Conservation (phyloP, 1,284 basidiomycete genomes). For the Sporisorium exsertum region DNA sequence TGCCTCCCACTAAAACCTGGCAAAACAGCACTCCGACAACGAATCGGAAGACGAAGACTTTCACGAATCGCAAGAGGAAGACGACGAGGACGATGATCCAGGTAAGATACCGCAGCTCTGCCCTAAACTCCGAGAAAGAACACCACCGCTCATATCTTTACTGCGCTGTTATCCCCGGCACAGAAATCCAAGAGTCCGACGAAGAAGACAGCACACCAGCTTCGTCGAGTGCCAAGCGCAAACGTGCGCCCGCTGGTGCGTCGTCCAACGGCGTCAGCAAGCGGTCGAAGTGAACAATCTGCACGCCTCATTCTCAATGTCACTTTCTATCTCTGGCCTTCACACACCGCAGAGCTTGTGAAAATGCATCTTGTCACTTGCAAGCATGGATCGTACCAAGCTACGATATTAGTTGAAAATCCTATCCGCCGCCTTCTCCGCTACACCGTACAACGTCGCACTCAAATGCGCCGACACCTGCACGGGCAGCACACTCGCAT, state of each 20-base stretch:
- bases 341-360: not conserved
- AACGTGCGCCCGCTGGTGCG: constrained; percentile 7
- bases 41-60: constrained; percentile 42
- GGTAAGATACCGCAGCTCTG: constrained; percentile 12
- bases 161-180: not conserved
- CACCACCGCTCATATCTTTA: not conserved
- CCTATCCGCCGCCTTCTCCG: constrained; percentile 55
- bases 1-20: not conserved
- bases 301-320: not conserved
- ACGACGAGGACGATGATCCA: constrained; percentile 40
- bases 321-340: not conserved
- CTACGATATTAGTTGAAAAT: constrained; percentile 6
- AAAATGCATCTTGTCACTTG: not conserved
- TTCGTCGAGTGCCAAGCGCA: constrained; percentile 25
- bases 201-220: constrained; percentile 35
- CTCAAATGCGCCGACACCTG: constrained; percentile 58
- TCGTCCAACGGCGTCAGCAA: constrained; percentile 4
- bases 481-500: constrained; percentile 57
- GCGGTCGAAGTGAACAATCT: constrained; percentile 1
- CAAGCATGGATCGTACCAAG: too few relatives aligned
- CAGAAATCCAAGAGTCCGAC: constrained; percentile 43
- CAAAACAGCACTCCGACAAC: constrained; percentile 33
- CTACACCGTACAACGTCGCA: constrained; percentile 54
- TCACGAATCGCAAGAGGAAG: constrained; percentile 35
- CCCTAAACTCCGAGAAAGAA: not conserved